phyloP scores from a whole-genome alignment of 371 early-diverging fungal genomes.

The Mucor circinelloides region DNA sequence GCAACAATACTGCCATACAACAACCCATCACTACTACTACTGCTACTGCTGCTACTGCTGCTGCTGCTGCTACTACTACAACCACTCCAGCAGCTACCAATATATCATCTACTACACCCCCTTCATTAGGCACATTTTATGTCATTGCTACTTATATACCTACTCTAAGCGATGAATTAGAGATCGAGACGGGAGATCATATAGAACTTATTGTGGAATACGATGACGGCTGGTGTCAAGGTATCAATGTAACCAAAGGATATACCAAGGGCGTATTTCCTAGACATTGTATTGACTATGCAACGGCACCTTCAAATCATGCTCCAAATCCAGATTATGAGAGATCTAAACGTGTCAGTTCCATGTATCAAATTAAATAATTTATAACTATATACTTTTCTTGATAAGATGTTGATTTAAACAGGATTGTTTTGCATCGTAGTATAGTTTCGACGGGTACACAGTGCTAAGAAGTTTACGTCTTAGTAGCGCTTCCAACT shows the following conservation, averaged over 20 bases:
- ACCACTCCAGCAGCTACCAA: not conserved
- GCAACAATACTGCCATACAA: not conserved
- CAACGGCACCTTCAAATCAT: not conserved
- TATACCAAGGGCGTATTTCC: constrained; percentile 59
- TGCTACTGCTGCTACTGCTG: not conserved
- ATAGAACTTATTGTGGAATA: constrained; percentile 58
- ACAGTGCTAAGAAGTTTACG: not conserved
- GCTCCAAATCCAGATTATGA: constrained; percentile 6
- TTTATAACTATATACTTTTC: not conserved
- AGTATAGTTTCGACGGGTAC: not conserved
- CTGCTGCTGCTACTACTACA: not conserved
- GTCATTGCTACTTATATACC: constrained; percentile 58
- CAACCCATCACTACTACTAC: not conserved
- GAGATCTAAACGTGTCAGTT: constrained; percentile 31
- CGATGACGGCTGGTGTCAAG: constrained; percentile 67
- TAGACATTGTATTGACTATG: constrained; percentile 50
- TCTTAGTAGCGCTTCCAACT: not conserved
- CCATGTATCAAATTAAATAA: constrained; percentile 23
- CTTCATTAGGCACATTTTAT: constrained; percentile 31
- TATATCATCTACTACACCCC: not conserved
- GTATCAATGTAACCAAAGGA: constrained; percentile 52
- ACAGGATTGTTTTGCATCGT: not conserved
- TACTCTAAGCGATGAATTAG: constrained; percentile 59
- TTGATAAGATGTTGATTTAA: not conserved
- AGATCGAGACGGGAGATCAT: constrained; percentile 55